Base-by-base conservation (phyloP, 352 stramenopile species). In the Blastocystis sp. region DNA sequence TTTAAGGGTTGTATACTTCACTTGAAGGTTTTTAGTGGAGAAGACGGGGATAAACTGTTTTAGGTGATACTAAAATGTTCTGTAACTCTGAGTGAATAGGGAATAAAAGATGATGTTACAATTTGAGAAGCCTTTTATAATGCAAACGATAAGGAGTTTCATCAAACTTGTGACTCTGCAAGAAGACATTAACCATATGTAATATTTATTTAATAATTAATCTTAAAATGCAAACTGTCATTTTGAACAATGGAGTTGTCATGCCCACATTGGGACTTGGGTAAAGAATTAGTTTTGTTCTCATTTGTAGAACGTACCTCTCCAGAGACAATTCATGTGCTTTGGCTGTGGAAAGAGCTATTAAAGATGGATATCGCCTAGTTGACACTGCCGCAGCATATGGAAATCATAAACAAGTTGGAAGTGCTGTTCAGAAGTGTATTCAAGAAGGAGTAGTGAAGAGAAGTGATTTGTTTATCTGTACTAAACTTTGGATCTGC, bases 381-480 rank as follows among this genome's bases (percentile, higher is more conserved):
- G 92, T 94, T 69, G 92, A 94, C 90, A 93, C 91, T 89, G 92
- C 92, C 35, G 89, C 90, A n/a, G 90, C 93, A 1, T 94, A 94
- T 58, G 91, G 91, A 27, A 94, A 94, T 76, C 91, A 94, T 82
- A 91, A 91, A 56, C 81, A 91, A 53, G 90, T 94, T 58, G 92
- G 92, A 13, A 89, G 91, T 69, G 91, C 91, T 17, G 90, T 92
- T 60, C 70, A 91, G 77, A 82, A 91, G 42, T 76, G 60, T n/a
- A 84, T 90, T 40, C 30, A 90, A 0, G 78, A 89, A 35, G 57
- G 60, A 33, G 62, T 89, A n/a, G 56, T 90, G 2, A 80, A 80
- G 64, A 33, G 82, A 69, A 73, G 87, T n/a, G 82, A 90, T 68
- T 40, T 90, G 37, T 90, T 90, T 48, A 87, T 87, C 24, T 87